Evolutionary conservation across 768 basidiomycete species (phyloP).

Genomic region (Stropharia rugosoannulata): DNA sequence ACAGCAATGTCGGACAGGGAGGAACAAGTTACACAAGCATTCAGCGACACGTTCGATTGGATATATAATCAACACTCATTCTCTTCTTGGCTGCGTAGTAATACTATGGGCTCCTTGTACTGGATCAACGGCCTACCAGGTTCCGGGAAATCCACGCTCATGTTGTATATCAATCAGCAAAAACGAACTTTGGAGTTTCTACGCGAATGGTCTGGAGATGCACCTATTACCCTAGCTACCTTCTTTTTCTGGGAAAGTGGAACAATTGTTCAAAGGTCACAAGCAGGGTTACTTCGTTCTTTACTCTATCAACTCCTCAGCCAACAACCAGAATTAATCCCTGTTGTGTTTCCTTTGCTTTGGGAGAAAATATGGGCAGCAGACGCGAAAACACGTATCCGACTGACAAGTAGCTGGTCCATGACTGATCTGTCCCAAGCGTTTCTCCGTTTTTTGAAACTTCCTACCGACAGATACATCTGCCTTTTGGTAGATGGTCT

Average conservation of each 20-base stretch:
- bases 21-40: conserved; percentile 12
- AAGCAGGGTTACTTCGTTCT: conserved; percentile 11
- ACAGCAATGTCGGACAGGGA: conserved; percentile 10
- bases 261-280: conserved; percentile 9
- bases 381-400: conserved; percentile 10
- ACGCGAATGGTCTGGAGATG: background rate
- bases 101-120: background rate
- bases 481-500: conserved; percentile 12
- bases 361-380: conserved; percentile 10
- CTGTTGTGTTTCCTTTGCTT: conserved; percentile 1
- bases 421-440: conserved; percentile 1
- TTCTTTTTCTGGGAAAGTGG: conserved; percentile 14
- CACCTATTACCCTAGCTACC: conserved; percentile 2
- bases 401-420: conserved; percentile 5
- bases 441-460: conserved; percentile 7
- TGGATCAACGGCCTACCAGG: conserved; percentile 9
- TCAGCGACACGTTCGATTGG: conserved; percentile 11
- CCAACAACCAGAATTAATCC: conserved; percentile 7
- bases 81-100: conserved; percentile 2
- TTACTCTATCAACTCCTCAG: conserved; percentile 7
- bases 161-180: conserved; percentile 7
- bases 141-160: conserved; percentile 11
- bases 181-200: background rate
- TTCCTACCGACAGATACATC: background rate
- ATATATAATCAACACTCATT: conserved; percentile 5